These are phyloP conservation scores for Teunomyces gatunensis DNA, from an alignment of 805 yeast genomes.

Conservation along the genomic window DNA sequence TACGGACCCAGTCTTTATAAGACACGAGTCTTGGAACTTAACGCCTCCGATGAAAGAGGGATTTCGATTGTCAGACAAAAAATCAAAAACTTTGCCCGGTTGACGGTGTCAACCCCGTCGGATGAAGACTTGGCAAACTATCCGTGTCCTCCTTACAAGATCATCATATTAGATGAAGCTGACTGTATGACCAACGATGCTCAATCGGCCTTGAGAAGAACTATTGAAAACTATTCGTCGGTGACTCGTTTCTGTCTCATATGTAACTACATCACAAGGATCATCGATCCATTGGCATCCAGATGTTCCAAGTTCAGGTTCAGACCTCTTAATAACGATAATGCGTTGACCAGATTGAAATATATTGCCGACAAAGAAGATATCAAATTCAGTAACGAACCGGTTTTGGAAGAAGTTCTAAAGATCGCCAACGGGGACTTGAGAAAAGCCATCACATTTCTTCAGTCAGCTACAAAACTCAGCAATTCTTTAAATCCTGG, in stretches of 20 bases:
- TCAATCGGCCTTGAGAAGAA: slow-evolving; percentile 90
- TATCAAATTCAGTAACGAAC: slow-evolving; percentile 39
- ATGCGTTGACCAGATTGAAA: slow-evolving; percentile 67
- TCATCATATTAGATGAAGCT: slow-evolving; percentile 91
- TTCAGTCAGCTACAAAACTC: slow-evolving; percentile 78
- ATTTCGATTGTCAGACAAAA: slow-evolving; percentile 84
- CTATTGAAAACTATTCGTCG: slow-evolving; percentile 86
- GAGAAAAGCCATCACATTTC: slow-evolving; percentile 85
- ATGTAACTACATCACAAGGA: slow-evolving; percentile 94
- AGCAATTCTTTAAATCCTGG: slow-evolving; percentile 22
- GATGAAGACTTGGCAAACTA: slow-evolving; percentile 65
- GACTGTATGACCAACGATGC: slow-evolving; percentile 98
- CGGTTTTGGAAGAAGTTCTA: slow-evolving; percentile 61
- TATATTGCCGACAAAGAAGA: slow-evolving; percentile 50
- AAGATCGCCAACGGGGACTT: slow-evolving; percentile 84
- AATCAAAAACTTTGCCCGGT: slow-evolving; percentile 81
- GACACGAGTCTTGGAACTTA: slow-evolving; percentile 73
- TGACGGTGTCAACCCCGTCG: slow-evolving; percentile 78
- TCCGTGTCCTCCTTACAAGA: slow-evolving; percentile 96
- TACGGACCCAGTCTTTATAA: slow-evolving; percentile 70
- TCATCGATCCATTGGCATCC: slow-evolving; percentile 94
- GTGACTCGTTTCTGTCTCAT: slow-evolving; percentile 90
- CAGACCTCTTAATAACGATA: slow-evolving; percentile 65
- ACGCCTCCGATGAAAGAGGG: slow-evolving; percentile 91
- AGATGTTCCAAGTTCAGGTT: slow-evolving; percentile 95